Evolutionary conservation across 768 basidiomycete species (phyloP), one percentile per base, ranked within the genome.

Genomic region (Fomitopsis pulvina): DNA sequence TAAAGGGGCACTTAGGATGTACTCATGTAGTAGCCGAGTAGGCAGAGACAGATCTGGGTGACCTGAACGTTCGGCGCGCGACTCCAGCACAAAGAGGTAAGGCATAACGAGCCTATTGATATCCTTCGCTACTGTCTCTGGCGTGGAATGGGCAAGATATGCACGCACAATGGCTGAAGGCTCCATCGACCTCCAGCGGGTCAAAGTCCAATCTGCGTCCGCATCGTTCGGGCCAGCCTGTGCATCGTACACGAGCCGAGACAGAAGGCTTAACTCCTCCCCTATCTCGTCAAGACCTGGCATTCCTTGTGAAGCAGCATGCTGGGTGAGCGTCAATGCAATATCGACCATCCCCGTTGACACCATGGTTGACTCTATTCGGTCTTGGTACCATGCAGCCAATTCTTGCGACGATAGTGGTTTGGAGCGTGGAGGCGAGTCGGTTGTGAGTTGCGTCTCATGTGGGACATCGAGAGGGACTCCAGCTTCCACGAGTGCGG

Each of bases 41-140:
- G 79, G 78, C n/a, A 93, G 68, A 14, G 65, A 63, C 14, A 82
- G 74, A 62, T 93, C 87, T 0, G 89, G 80, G 9, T 65, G 62
- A 14, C 91, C 90, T 14, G 78, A 68, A 21, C 94, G 85, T 67
- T 98, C 94, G 40, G 84, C 80, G 20, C 87, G 83, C 20, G 91
- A 77, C 66, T 97, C 93, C 25, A 98, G 74, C 21, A 97, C 92
- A 57, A 86, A 94, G 0, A 98, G 78, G 64, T 96, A 99, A 2
- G 95, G 95, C 66, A 92, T 75, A 29, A 95, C 89, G 29, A 96
- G 81, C 26, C 75, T 77, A 21, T 75, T 69, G 37, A 98, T 81
- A 57, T 92, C 85, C 39, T 66, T 63, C 2, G 82, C 75, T 18
- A 98, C 60, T 16, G 78, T 78, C 2, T 76, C 71, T 3, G 85